These are phyloP conservation scores for Notholithocarpus densiflorus DNA, from an alignment of 306 rosid species.

Conservation along the genomic window DNA sequence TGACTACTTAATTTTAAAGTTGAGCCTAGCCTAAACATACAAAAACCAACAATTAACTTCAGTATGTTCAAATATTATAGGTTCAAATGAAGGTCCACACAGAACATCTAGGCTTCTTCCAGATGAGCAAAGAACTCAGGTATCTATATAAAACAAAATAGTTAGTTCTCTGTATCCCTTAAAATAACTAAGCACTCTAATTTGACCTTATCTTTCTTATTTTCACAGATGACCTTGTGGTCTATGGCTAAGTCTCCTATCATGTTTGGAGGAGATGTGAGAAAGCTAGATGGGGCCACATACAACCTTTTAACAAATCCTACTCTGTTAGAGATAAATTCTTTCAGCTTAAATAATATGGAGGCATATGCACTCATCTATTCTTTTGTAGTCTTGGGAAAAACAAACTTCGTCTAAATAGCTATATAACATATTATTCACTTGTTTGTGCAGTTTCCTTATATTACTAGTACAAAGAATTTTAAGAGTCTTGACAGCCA, in stretches of 20 bases:
- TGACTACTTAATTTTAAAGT: constrained; percentile 24
- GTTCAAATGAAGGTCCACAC: constrained; percentile 84
- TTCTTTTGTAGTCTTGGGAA: not conserved
- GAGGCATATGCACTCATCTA: constrained; percentile 57
- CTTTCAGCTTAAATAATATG: constrained; percentile 66
- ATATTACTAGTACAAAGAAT: constrained; percentile 29
- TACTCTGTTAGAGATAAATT: constrained; percentile 68
- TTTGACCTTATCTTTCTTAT: constrained; percentile 8
- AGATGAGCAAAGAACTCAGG: constrained; percentile 86
- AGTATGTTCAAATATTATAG: constrained; percentile 27
- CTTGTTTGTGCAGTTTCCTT: constrained; percentile 61
- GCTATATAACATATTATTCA: not conserved
- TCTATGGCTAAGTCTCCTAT: constrained; percentile 92
- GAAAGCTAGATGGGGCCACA: constrained; percentile 52
- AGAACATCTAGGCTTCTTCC: constrained; percentile 45
- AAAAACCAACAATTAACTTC: constrained; percentile 1
- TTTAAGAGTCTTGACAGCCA: constrained; percentile 22
- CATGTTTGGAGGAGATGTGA: constrained; percentile 95
- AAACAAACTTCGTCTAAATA: constrained; percentile 2
- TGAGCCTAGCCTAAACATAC: constrained; percentile 15
- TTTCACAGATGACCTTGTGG: constrained; percentile 83
- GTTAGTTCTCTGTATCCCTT: constrained; percentile 16
- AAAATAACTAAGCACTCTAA: not conserved
- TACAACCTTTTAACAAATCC: constrained; percentile 61
- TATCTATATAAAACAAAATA: constrained; percentile 15